Evolutionary conservation across 176 grass and related monocot species (phyloP).

Genomic region (Saccharum spontaneum): DNA sequence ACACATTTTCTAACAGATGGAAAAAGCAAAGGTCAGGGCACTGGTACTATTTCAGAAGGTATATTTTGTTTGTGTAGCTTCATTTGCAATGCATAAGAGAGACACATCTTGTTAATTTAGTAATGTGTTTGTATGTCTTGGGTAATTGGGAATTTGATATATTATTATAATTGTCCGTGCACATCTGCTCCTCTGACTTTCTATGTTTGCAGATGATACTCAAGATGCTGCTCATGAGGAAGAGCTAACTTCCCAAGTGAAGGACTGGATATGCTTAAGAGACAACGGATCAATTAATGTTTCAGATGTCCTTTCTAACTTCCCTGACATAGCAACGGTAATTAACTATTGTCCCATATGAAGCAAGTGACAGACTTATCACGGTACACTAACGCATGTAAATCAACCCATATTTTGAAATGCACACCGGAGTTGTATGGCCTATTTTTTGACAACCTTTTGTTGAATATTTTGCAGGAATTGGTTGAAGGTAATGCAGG

Average conservation of each 20-base stretch:
- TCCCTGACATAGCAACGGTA: slow-evolving; percentile 80
- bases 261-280: slow-evolving; percentile 73
- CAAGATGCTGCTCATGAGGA: slow-evolving; percentile 85
- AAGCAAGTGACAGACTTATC: background rate
- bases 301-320: slow-evolving; percentile 79
- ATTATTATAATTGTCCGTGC: background rate
- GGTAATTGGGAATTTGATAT: background rate
- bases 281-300: slow-evolving; percentile 49
- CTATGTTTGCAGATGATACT: slow-evolving; percentile 77
- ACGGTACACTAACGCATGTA: background rate
- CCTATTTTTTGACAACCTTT: slow-evolving; percentile 20
- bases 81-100: slow-evolving; percentile 11
- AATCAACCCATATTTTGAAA: slow-evolving; percentile 15
- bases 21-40: slow-evolving; percentile 46
- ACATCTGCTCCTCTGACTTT: slow-evolving; percentile 21
- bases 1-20: slow-evolving; percentile 42
- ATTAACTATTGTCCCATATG: slow-evolving; percentile 9
- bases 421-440: slow-evolving; percentile 8
- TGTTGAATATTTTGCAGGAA: slow-evolving; percentile 64
- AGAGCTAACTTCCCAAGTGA: slow-evolving; percentile 63
- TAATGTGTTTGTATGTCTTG: slow-evolving; percentile 3
- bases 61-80: slow-evolving; percentile 24
- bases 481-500: slow-evolving; percentile 72
- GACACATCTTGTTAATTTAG: background rate
- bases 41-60: slow-evolving; percentile 80